Conservation (phyloP, 2,329 filamentous ascomycete species). For the Graphilbum ipis-grandicollis region DNA sequence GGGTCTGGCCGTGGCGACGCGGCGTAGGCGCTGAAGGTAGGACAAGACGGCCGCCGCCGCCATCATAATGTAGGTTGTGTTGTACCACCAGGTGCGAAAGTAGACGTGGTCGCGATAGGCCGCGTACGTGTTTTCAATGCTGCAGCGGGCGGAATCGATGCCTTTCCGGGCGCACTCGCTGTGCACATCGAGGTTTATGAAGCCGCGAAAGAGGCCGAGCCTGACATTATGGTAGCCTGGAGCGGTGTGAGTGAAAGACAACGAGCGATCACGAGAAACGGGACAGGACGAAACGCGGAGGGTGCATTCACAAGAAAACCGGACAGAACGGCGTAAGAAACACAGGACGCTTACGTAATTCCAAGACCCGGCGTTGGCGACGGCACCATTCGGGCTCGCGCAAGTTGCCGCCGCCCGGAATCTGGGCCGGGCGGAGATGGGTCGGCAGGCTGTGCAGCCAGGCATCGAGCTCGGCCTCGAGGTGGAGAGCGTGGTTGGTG, state of each 20-base stretch:
- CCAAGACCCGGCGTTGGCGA: no score
- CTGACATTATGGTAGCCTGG: neutral
- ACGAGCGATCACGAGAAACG: no score
- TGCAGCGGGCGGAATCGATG: neutral
- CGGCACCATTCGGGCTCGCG: no score
- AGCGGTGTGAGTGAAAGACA: no score
- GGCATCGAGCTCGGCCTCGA: neutral
- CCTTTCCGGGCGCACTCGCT: neutral
- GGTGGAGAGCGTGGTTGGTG: neutral
- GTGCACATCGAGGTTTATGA: neutral
- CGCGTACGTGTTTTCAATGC: neutral
- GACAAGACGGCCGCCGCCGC: neutral
- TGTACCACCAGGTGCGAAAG: neutral
- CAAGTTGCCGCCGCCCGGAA: no score
- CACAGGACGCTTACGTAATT: neutral
- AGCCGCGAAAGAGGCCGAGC: neutral
- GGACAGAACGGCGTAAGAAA: no score
- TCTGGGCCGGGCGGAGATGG: neutral
- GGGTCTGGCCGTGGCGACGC: no score
- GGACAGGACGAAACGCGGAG: no score
- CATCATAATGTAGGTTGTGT: neutral
- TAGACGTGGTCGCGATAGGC: neutral
- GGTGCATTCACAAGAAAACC: no score
- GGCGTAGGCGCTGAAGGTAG: neutral
- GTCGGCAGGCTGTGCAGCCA: neutral